Evolutionary conservation across 1,139 yeast species (phyloP).

Genomic region (Taiozyma sp.): DNA sequence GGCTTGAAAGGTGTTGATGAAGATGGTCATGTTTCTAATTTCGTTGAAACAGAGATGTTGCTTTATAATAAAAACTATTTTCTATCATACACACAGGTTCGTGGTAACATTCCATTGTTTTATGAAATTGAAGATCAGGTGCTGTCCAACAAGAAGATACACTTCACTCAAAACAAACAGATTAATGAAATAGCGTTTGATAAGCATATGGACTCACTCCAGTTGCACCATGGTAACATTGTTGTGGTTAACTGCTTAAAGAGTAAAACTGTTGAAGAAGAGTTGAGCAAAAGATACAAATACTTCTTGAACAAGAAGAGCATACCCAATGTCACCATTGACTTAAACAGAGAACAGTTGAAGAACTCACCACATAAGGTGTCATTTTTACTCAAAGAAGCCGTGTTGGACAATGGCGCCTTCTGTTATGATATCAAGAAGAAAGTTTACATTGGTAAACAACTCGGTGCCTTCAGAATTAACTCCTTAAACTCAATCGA

Average conservation of each 20-base stretch:
- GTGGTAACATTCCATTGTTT: slow-evolving; percentile 70
- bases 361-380: slow-evolving; percentile 36
- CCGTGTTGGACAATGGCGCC: slow-evolving; percentile 60
- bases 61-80: slow-evolving; percentile 48
- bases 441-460: slow-evolving; percentile 54
- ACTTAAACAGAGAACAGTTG: slow-evolving; percentile 28
- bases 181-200: slow-evolving; percentile 62
- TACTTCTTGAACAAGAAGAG: slow-evolving; percentile 25
- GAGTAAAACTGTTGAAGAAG: slow-evolving; percentile 35
- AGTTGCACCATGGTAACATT: slow-evolving; percentile 58
- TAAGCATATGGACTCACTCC: slow-evolving; percentile 55
- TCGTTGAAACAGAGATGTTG: slow-evolving; percentile 62
- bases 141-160: slow-evolving; percentile 45
- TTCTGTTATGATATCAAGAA: slow-evolving; percentile 50
- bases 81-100: slow-evolving; percentile 52
- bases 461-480: slow-evolving; percentile 61
- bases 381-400: slow-evolving; percentile 36
- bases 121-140: slow-evolving; percentile 51
- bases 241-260: slow-evolving; percentile 53
- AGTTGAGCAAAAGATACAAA: slow-evolving; percentile 32
- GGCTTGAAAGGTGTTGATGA: slow-evolving; percentile 73
- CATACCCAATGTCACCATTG: slow-evolving; percentile 29
- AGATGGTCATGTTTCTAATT: slow-evolving; percentile 64
- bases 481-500: slow-evolving; percentile 65
- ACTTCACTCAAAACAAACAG: slow-evolving; percentile 55